Evolutionary conservation across 2,329 filamentous ascomycete species (phyloP).

Genomic region (Drechslerella coelobrocha): DNA sequence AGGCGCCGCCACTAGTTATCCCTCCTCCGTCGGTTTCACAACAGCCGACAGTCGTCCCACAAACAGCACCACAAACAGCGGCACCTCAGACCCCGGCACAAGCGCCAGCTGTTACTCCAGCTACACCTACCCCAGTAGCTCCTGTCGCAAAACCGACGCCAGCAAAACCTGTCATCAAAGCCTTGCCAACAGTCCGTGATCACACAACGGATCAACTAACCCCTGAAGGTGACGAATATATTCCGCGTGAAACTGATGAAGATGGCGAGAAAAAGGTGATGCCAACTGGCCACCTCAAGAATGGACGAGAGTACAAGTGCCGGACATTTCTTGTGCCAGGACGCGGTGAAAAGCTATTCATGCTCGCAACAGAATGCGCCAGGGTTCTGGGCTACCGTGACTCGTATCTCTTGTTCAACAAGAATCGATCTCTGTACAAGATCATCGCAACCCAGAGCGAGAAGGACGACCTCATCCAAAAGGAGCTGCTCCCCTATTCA

Average conservation of each 20-base stretch:
- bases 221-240: conserved; percentile 87
- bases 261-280: conserved; percentile 94
- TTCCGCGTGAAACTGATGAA: conserved; percentile 90
- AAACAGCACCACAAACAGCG: not conserved
- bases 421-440: conserved; percentile 94
- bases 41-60: conserved; percentile 35
- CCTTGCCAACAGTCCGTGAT: conserved; percentile 91
- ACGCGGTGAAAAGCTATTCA: conserved; percentile 86
- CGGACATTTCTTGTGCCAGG: conserved; percentile 90
- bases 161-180: conserved; percentile 85
- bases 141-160: conserved; percentile 65
- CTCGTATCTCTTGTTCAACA: conserved; percentile 98
- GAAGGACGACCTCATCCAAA: conserved; percentile 93
- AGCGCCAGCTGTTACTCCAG: conserved; percentile 33
- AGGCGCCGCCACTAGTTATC: conserved; percentile 54
- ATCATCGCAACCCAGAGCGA: conserved; percentile 98
- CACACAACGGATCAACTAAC: conserved; percentile 96
- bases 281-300: conserved; percentile 78
- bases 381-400: conserved; percentile 96
- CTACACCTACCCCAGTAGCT: conserved; percentile 32
- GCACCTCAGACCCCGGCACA: conserved; percentile 47
- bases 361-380: conserved; percentile 96
- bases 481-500: conserved; percentile 95
- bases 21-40: conserved; percentile 52
- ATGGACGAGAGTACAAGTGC: conserved; percentile 88